Base-by-base conservation (phyloP, 306 rosid species). In the Cicer arietinum region DNA sequence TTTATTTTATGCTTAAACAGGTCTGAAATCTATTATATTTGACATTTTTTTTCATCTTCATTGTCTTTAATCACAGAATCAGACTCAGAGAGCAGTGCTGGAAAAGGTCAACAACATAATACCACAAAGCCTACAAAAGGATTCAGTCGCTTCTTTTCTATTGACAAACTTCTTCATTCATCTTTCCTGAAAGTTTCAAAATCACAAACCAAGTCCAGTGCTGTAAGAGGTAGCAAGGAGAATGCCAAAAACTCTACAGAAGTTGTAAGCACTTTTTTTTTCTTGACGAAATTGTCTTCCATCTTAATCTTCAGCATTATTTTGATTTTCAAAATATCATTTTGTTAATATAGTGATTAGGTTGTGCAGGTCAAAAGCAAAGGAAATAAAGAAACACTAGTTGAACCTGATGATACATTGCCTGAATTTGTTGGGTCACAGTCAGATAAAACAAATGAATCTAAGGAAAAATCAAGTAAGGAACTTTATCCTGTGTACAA, bases 61-160 rank as follows among this genome's bases (percentile, higher is more conserved):
- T 50, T 50, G 56, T 56, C 37, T 56, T 56, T 10, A 56, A 17
- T 56, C 12, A 17, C 61, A 56, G 37, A 20, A 18, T 56, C 30
- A 56, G 61, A 56, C n/a, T 17, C 61, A 17, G 61, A 54, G 30
- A 54, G 61, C 37, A 54, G 35, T 7, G 61, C 6, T 54, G 61
- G 61, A 54, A 18, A 54, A 54, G 61, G 37, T 54, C 18, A 2
- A 12, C 54, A 50, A 6, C 17, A 5, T 13, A n/a, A 50, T 50
- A 50, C 54, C 54, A 12, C 54, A 50, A 50, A 50, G 8, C 54
- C 54, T 50, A 12, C 54, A 50, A 50, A 50, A 50, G 54, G 54
- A n/a, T 50, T n/a, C 54, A 50, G 54, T 13, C 54, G 14, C 54
- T 50, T 13, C 54, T 50, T 50, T 50, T 50, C 54, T 5, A 50